Base-by-base conservation (phyloP, 176 grass and related monocot species). In the Bolboschoenus planiculmis region DNA sequence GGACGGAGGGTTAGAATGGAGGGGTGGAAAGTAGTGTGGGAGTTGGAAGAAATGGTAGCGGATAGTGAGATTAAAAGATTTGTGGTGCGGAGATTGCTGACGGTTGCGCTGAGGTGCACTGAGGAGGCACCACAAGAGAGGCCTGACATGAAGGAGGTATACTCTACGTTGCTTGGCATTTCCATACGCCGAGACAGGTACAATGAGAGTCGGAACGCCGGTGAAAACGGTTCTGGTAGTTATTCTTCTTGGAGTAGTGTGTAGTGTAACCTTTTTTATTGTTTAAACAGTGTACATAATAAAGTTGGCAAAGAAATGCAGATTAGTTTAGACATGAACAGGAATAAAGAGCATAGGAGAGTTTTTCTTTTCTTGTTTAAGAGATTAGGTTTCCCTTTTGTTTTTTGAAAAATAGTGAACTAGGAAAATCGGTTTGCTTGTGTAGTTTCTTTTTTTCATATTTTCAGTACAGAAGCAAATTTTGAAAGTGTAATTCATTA, bases 101-200 rank as follows among this genome's bases (percentile, higher is more conserved):
- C 16, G 89, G 71, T 94, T 4, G 92, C 86, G 7, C 85, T 91
- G 92, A 60, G 87, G 72, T 94, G 92, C 89, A 91, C 89, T 1
- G 72, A 80, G 1, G 92, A 94, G 82, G 30, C 86, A 55, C 92
- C 92, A 6, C 89, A 87, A 23, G 86, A 94, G 53, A 82, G 92
- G 9, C 92, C 87, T 0, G 89, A 94, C 85, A 91, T 94, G 92
- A 58, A 60, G 47, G 84, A 84, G 1, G 89, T 91, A 3, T 79
- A 87, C 37, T 83, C 62, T 15, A 71, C 55, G 11, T 72, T 94
- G 47, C 79, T 87, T 33, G 74, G 67, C 86, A 48, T 91, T 9
- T 61, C 81, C 21, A 46, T 5, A n/a, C 20, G 29, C 18, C 4
- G 29, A 83, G 68, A 55, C 9, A 18, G 21, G 21, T 44, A 42